Evolutionary conservation across 805 yeast species (phyloP).

Genomic region (Scheffersomyces amazonensis): DNA sequence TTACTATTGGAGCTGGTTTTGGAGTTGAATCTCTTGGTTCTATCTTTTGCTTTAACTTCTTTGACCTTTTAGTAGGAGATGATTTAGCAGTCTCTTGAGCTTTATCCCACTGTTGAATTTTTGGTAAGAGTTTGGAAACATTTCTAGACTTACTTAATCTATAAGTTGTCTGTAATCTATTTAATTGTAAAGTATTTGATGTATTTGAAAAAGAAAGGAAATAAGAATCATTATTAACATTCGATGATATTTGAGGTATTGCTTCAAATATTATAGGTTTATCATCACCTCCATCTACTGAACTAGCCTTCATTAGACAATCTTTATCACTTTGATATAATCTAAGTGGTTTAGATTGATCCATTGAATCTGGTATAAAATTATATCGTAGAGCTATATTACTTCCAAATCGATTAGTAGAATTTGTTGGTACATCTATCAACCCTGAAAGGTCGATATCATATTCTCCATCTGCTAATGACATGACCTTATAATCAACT

Average conservation of each 20-base stretch:
- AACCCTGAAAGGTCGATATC: constrained; percentile 35
- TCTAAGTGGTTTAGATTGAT: constrained; percentile 27
- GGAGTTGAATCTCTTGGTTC: not conserved
- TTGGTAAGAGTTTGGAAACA: constrained; percentile 22
- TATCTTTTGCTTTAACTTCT: constrained; percentile 4
- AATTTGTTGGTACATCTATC: constrained; percentile 2
- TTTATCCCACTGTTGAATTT: constrained; percentile 20
- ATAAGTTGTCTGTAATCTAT: constrained; percentile 27
- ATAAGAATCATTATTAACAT: constrained; percentile 23
- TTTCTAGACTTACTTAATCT: constrained; percentile 38
- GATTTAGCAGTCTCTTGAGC: constrained; percentile 2
- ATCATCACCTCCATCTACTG: constrained; percentile 16
- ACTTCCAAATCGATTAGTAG: not conserved
- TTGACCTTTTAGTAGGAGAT: constrained; percentile 1
- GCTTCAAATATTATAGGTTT: constrained; percentile 38
- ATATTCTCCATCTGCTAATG: constrained; percentile 42
- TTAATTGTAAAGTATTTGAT: constrained; percentile 16
- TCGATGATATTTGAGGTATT: constrained; percentile 19
- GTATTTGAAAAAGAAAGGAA: constrained; percentile 21
- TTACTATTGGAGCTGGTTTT: constrained; percentile 1
- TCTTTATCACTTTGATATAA: constrained; percentile 34
- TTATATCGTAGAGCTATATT: constrained; percentile 36
- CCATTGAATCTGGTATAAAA: constrained; percentile 40
- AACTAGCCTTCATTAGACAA: constrained; percentile 28
- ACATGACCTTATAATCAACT: no score